phyloP scores from a whole-genome alignment of 805 yeast genomes.

The Candida koratica region DNA sequence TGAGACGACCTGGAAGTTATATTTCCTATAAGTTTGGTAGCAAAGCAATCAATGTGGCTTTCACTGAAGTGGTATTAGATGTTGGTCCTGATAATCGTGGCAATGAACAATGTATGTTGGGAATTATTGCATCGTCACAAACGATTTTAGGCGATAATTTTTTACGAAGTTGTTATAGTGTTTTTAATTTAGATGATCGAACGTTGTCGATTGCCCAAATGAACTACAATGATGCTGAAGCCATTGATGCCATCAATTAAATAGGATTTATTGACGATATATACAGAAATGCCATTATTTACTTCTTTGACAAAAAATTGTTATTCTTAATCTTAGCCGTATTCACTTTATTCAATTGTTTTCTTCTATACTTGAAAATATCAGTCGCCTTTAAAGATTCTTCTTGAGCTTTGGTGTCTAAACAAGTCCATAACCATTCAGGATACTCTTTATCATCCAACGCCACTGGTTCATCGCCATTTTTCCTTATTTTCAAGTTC shows the following conservation, averaged over 20 bases:
- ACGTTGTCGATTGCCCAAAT: slow-evolving; percentile 50
- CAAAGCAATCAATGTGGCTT: slow-evolving; percentile 15
- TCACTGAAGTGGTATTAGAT: slow-evolving; percentile 15
- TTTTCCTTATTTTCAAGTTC: slow-evolving; percentile 68
- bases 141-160: slow-evolving; percentile 60
- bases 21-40: slow-evolving; percentile 13
- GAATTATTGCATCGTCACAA: slow-evolving; percentile 8
- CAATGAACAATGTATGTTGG: slow-evolving; percentile 15
- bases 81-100: slow-evolving; percentile 15
- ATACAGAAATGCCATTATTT: too few species aligned
- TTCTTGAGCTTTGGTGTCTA: slow-evolving; percentile 63
- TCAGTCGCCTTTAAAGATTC: slow-evolving; percentile 57
- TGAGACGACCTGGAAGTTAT: slow-evolving; percentile 13
- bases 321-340: slow-evolving; percentile 68
- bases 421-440: slow-evolving; percentile 86
- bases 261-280: too few species aligned
- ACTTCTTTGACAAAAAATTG: slow-evolving; percentile 68
- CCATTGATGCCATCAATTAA: slow-evolving; percentile 16
- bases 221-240: slow-evolving; percentile 19
- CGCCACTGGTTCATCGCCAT: slow-evolving; percentile 86
- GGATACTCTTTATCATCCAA: slow-evolving; percentile 87
- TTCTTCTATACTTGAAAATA: slow-evolving; percentile 60
- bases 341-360: slow-evolving; percentile 63
- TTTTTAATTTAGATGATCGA: slow-evolving; percentile 56
- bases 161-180: slow-evolving; percentile 59